phyloP scores from a whole-genome alignment of 371 early-diverging fungal species.

The Mucor piriformis region DNA sequence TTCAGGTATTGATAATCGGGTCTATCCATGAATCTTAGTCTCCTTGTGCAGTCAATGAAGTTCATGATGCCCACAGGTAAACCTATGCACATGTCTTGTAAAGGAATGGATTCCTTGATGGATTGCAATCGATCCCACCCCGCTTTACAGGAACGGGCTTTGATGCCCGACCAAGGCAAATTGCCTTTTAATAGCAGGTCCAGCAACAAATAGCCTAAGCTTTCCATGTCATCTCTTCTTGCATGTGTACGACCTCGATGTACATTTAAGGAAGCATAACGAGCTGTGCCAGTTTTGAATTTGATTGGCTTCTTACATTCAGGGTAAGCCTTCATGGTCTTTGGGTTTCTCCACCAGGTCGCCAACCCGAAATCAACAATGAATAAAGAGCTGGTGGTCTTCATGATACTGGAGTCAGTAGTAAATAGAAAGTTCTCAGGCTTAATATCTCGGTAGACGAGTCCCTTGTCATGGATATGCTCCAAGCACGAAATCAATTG shows the following conservation, averaged over 20 bases:
- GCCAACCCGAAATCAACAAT: conserved; percentile 65
- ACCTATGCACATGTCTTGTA: conserved; percentile 59
- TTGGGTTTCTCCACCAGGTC: conserved; percentile 53
- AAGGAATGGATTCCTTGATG: conserved; percentile 54
- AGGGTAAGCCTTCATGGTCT: conserved; percentile 49
- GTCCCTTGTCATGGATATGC: conserved; percentile 84
- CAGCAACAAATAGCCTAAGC: conserved; percentile 60
- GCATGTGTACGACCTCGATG: conserved; percentile 62
- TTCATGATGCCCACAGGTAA: conserved; percentile 58
- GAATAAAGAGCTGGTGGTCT: conserved; percentile 28
- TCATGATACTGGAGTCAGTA: conserved; percentile 22
- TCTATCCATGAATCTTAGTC: conserved; percentile 83
- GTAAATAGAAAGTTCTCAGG: conserved; percentile 91
- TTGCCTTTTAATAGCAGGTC: conserved; percentile 57
- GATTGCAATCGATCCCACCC: conserved; percentile 67
- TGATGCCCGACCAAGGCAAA: conserved; percentile 68
- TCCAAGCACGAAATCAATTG: conserved; percentile 82
- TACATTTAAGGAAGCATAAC: conserved; percentile 65
- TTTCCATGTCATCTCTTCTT: conserved; percentile 67
- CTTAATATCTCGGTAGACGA: conserved; percentile 97
- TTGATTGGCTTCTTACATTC: conserved; percentile 46
- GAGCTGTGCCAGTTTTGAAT: conserved; percentile 66
- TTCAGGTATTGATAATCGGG: conserved; percentile 87
- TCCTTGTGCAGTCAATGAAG: conserved; percentile 75
- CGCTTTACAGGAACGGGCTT: conserved; percentile 54